Percentiles rank a stretch among this genome's conserved stretches.
Conservation (phyloP, 2,329 filamentous ascomycete genomes). For the Aureobasidium sp. region DNA sequence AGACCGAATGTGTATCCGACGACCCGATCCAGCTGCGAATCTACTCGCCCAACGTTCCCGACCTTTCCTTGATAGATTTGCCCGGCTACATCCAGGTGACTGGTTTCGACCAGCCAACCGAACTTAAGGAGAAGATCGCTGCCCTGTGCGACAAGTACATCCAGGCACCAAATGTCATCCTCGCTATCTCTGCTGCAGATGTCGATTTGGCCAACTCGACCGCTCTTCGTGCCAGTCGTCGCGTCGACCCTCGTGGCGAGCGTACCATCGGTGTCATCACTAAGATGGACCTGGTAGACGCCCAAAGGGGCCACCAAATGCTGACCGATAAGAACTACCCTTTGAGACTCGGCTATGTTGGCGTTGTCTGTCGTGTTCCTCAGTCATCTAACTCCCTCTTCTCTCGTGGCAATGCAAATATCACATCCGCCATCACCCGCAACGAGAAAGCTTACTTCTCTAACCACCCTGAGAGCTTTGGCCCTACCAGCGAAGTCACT, state of each 20-base stretch:
- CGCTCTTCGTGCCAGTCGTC: conserved; percentile 76
- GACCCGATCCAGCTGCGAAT: conserved; percentile 95
- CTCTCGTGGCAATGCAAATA: conserved; percentile 70
- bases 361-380: conserved; percentile 81
- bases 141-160: conserved; percentile 99
- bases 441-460: conserved; percentile 87
- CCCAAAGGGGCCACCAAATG: conserved; percentile 66
- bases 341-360: conserved; percentile 88
- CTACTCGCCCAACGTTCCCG: conserved; percentile 89
- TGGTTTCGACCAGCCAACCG: conserved; percentile 78
- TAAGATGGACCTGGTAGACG: conserved; percentile 96
- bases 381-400: conserved; percentile 60
- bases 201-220: conserved; percentile 97
- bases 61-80: conserved; percentile 90
- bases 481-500: conserved; percentile 59
- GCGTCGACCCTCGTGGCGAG: conserved; percentile 90
- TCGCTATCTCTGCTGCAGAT: conserved; percentile 95
- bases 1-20: conserved; percentile 85
- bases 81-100: conserved; percentile 97
- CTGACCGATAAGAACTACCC: conserved; percentile 88
- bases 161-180: conserved; percentile 86
- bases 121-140: conserved; percentile 91
- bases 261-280: conserved; percentile 97
- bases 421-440: conserved; percentile 71
- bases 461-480: conserved; percentile 72